Evolutionary conservation across 2,329 filamentous ascomycete species (phyloP), one percentile per base, ranked within the genome.

Genomic region (Rachicladosporium sp.): DNA sequence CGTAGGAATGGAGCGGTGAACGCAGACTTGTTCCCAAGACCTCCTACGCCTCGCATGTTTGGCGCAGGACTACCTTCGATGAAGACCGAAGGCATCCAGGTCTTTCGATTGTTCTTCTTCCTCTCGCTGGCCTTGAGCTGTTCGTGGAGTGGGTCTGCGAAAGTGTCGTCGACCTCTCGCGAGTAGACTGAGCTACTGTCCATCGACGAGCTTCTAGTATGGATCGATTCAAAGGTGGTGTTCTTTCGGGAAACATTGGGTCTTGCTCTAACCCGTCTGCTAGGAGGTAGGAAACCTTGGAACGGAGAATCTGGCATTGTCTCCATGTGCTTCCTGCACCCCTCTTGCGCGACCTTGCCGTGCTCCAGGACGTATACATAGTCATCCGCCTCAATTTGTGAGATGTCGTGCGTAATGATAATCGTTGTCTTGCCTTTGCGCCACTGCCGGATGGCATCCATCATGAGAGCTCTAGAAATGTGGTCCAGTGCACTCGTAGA

Each of bases 381-480:
- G 46, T 96, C 87, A 0, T 77, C 58, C 0, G 75, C 63, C 4
- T 64, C 58, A 7, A 96, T 89, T 48, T 89, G 82, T 0, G 76
- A 72, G 27, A 91, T 73, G 46, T 96, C 86, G 53, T 96, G 89
- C 0, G 91, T 95, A 50, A 96, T 89, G 48, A 96, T 76, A 37
- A 96, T 83, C 0, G 89, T 96, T 0, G 88, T 95, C 56, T 84
- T 91, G 0, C 74, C 80, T 29, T 63, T 66, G 13, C 91, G 72
- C 89, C 87, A 95, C 11, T 71, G 54, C 6, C 85, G 71, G 38
- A 95, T 80, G 0, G 78, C 75, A 31, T 82, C 74, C 69, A 93
- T 80, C 30, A 94, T 72, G 9, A 78, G 59, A 0, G 63, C 63
- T 44, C 80, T 73, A 41, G 73, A 88, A 6, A 72, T 67, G n/a